Percentiles rank a stretch among this genome's conserved stretches.
phyloP scores from a whole-genome alignment of 257 asterid genomes.

The Nyctanthes arbortristis region DNA sequence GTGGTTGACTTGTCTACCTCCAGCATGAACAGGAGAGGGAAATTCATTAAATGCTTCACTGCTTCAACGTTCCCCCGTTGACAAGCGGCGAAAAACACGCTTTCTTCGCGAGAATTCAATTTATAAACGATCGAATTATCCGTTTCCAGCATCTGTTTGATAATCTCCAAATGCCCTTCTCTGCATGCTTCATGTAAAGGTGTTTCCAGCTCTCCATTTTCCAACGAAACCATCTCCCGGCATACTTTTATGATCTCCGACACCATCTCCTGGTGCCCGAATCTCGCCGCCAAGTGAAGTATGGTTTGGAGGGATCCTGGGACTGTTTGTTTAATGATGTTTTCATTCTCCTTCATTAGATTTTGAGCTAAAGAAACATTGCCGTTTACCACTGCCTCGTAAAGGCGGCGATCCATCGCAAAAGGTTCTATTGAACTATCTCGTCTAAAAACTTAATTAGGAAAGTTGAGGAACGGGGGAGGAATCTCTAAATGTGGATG shows the following conservation, averaged over 20 bases:
- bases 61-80: slow-evolving; percentile 33
- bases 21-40: slow-evolving; percentile 28
- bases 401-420: slow-evolving; percentile 44
- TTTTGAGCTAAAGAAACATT: slow-evolving; percentile 21
- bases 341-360: slow-evolving; percentile 24
- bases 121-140: slow-evolving; percentile 30
- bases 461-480: no score
- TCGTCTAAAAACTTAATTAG: not conserved
- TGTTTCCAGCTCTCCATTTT: slow-evolving; percentile 47
- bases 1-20: slow-evolving; percentile 36
- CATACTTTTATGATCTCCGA: slow-evolving; percentile 23
- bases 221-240: slow-evolving; percentile 40
- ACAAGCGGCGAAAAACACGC: slow-evolving; percentile 42
- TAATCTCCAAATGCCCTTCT: slow-evolving; percentile 45
- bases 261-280: slow-evolving; percentile 37
- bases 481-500: no score
- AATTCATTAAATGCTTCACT: slow-evolving; percentile 29
- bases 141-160: slow-evolving; percentile 26
- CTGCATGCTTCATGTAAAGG: slow-evolving; percentile 51
- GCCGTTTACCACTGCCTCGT: slow-evolving; percentile 33
- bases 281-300: slow-evolving; percentile 42
- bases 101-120: slow-evolving; percentile 30
- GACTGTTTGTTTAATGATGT: slow-evolving; percentile 5
- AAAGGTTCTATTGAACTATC: not conserved
- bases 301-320: slow-evolving; percentile 26